phyloP scores from a whole-genome alignment of 2,329 filamentous ascomycete species.

The Rutstroemia sp. region DNA sequence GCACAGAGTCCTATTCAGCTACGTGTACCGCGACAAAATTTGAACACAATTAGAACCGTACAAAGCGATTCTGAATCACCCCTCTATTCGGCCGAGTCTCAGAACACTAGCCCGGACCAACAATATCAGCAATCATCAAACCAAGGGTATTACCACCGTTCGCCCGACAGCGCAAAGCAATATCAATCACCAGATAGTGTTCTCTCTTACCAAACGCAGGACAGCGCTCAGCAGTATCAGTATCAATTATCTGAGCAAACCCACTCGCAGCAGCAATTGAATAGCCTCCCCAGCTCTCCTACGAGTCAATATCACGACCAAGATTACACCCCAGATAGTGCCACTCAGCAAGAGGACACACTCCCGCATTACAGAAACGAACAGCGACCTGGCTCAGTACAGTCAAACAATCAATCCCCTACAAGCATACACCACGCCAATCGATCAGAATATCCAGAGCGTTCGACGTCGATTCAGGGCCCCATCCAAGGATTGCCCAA shows the following conservation, averaged over 20 bases:
- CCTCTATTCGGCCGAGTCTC: conserved; percentile 25
- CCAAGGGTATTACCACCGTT: conserved; percentile 1
- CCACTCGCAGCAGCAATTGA: conserved; percentile 20
- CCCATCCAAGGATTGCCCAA: conserved; percentile 5
- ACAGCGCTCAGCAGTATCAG: conserved; percentile 23
- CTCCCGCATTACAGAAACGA: conserved; percentile 32
- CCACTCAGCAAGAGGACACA: conserved; percentile 58
- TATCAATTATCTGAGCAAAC: conserved; percentile 21
- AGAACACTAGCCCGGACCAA: conserved; percentile 31
- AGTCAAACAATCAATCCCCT: conserved; percentile 26
- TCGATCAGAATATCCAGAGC: conserved; percentile 21
- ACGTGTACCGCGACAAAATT: conserved; percentile 7
- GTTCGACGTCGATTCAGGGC: conserved; percentile 22
- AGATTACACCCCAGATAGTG: conserved; percentile 37
- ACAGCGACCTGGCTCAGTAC: conserved; percentile 25
- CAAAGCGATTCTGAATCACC: conserved; percentile 19
- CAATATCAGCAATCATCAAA: conserved; percentile 18
- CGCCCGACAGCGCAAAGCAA: background rate
- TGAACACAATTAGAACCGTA: conserved; percentile 25
- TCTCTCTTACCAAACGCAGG: conserved; percentile 10
- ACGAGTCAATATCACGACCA: conserved; percentile 38
- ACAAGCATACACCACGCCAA: conserved; percentile 13
- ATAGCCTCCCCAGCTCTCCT: conserved; percentile 17
- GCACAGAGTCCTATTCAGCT: conserved; percentile 1
- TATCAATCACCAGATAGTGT: background rate